These are phyloP conservation scores for Globisporangium rhizosaccharum DNA, from an alignment of 352 stramenopile species.

Conservation along the genomic window DNA sequence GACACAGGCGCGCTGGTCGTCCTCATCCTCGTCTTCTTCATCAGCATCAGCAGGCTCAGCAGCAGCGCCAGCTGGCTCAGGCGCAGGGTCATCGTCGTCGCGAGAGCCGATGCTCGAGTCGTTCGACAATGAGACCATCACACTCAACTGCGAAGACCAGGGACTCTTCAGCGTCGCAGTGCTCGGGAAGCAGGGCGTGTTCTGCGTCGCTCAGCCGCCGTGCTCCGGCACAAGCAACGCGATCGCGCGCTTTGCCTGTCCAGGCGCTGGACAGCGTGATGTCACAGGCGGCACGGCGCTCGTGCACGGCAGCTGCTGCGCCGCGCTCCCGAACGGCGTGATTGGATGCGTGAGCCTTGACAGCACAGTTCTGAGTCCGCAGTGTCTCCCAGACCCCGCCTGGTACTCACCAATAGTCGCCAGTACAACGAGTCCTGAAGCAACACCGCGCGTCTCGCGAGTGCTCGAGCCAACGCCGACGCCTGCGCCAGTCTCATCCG, in stretches of 20 bases:
- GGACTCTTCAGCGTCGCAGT: conserved; percentile 25
- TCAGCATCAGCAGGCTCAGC: too few relatives aligned
- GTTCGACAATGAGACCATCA: conserved; percentile 2
- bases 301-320: conserved; percentile 36
- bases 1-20: too few relatives aligned
- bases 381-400: conserved; percentile 24
- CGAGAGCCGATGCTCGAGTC: neutral
- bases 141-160: conserved; percentile 6
- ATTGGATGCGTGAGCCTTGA: conserved; percentile 31
- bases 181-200: conserved; percentile 24
- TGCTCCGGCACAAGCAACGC: conserved; percentile 20
- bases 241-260: conserved; percentile 23
- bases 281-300: conserved; percentile 13
- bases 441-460: neutral
- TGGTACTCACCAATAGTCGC: conserved; percentile 10
- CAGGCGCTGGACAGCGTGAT: conserved; percentile 16
- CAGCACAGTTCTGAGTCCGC: neutral
- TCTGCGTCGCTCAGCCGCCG: conserved; percentile 28
- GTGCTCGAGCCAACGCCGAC: conserved; percentile 2
- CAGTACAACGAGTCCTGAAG: neutral
- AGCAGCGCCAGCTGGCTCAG: too few relatives aligned
- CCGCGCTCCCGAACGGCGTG: conserved; percentile 18
- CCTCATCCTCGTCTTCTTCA: too few relatives aligned
- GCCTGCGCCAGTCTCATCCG: neutral
- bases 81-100: neutral